These are phyloP conservation scores for Plasmodium berghei DNA, from an alignment of 169 alveolate genomes.

Conservation along the genomic window DNA sequence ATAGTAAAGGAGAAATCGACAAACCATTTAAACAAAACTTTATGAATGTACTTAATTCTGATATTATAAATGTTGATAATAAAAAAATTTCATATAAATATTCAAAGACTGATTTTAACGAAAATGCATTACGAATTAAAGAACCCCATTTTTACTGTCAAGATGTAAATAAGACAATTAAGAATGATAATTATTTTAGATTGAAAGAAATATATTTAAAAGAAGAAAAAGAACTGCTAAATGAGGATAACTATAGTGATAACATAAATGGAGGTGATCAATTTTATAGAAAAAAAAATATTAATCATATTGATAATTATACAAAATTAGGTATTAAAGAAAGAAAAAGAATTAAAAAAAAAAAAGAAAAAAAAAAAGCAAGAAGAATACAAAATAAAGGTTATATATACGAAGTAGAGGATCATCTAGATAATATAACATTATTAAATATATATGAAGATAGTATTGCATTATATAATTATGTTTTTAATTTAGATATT, in stretches of 20 bases:
- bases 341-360: constrained; percentile 58
- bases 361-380: constrained; percentile 54
- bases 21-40: not conserved
- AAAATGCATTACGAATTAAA: too few relatives aligned
- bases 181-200: constrained; percentile 37
- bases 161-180: constrained; percentile 6
- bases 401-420: constrained; percentile 70
- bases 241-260: constrained; percentile 21
- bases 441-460: constrained; percentile 58
- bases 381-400: constrained; percentile 38
- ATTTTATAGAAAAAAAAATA: not conserved
- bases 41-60: not conserved
- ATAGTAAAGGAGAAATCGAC: not conserved
- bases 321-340: constrained; percentile 30
- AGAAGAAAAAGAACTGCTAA: constrained; percentile 32
- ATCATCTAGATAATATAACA: constrained; percentile 70
- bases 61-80: not conserved
- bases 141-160: not conserved
- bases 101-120: too few relatives aligned
- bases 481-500: constrained; percentile 49
- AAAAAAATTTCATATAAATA: too few relatives aligned
- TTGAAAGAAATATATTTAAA: constrained; percentile 59
- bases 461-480: constrained; percentile 57
- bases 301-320: not conserved
- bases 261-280: not conserved